These are phyloP conservation scores for Backusella liffmaniae DNA, from an alignment of 192 early-diverging fungal species.

Conservation along the genomic window DNA sequence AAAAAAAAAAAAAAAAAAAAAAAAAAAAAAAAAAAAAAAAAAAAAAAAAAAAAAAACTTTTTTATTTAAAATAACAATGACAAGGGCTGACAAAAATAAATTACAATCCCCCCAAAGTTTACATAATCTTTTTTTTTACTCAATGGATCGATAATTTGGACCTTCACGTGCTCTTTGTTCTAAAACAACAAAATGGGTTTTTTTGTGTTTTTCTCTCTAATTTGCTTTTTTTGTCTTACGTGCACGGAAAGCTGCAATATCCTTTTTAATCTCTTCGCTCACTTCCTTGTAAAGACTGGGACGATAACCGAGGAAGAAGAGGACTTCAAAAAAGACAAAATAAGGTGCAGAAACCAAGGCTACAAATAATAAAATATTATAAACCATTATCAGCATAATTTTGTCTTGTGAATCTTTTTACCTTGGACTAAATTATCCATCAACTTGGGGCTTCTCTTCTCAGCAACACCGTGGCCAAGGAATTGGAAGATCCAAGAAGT, in stretches of 20 bases:
- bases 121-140: conserved; percentile 7
- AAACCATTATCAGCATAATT: too few species aligned
- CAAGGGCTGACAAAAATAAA: neutral
- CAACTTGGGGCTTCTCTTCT: conserved; percentile 85
- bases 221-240: conserved; percentile 14
- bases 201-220: neutral
- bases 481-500: conserved; percentile 87
- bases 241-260: conserved; percentile 52
- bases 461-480: conserved; percentile 84
- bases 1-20: too few species aligned
- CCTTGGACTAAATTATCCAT: conserved; percentile 85
- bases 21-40: too few species aligned
- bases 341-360: conserved; percentile 92
- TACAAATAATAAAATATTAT: conserved; percentile 15
- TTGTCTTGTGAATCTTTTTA: conserved; percentile 25
- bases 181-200: neutral
- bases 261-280: conserved; percentile 50
- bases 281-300: conserved; percentile 65
- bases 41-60: neutral
- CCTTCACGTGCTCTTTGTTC: neutral
- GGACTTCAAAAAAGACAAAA: conserved; percentile 86
- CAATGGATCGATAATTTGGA: neutral
- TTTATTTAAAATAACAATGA: neutral
- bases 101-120: neutral
- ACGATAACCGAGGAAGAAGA: conserved; percentile 84